Evolutionary conservation across 352 stramenopile species (phyloP), one percentile per base, ranked within the genome.

Genomic region (Pythium phragmitis): DNA sequence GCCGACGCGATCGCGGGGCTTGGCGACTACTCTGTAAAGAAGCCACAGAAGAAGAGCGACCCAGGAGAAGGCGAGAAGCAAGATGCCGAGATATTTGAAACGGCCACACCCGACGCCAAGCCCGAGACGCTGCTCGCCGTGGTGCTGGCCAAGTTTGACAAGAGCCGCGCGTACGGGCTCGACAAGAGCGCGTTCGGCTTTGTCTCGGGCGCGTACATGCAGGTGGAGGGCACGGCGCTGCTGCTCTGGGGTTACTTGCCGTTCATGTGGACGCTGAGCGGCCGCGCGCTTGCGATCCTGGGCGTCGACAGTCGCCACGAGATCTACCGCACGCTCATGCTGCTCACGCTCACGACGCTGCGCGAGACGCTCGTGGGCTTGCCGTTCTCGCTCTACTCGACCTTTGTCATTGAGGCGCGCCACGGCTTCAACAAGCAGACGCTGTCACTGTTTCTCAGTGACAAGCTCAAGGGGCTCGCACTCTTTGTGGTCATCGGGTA

Each of bases 381-480:
- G 12, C 88, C 88, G 28, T 92, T 95, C 57, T 70, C 65, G 19
- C 70, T 94, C n/a, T 98, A 98, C 77, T 97, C 87, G 57, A 98
- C 94, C 8, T 99, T 99, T 75, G 82, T 97, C 46, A 87, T 99
- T 56, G 97, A 99, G 72, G 86, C 84, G 42, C 89, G 94, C 37
- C 96, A 99, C 68, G 97, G 97, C 26, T 99, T 99, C 68, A 99
- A 99, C 77, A 99, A 99, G 72, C 89, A 97, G 65, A 99, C 96
- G 23, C 66, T 96, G 1, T 73, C 74, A 16, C 76, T 99, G 17
- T 99, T 99, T 68, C 76, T 98, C 46, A 88, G 81, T 16, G 97
- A 99, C 80, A 98, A 98, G 70, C 58, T 98, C 61, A 99, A 99
- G 70, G 76, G 79, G 23, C 75, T 98, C 4, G 45, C 70, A 43